Base-by-base conservation (phyloP, 306 rosid species). In the Hippophae tibetana region DNA sequence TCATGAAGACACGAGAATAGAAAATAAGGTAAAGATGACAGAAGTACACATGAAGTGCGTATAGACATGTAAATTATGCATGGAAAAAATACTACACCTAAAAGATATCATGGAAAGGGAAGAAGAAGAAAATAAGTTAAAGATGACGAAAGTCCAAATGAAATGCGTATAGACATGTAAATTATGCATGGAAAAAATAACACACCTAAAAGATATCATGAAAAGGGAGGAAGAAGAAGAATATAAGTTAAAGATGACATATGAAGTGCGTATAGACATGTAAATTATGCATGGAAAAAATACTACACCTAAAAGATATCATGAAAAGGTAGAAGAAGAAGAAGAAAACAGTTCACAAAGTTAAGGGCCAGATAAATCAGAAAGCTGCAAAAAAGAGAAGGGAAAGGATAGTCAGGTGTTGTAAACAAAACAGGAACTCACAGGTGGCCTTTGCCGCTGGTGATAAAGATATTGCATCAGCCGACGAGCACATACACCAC, bases 381-480 rank as follows among this genome's bases (percentile, higher is more conserved):
- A 43, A 50, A 43, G 11, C 1, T 7, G 14, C 7, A 6, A 14
- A 43, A 67, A 45, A 38, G 0, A 9, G 38, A 31, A 31, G 38
- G 1, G 38, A 31, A 31, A 31, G 38, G 38, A 31, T 31, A 31
- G 10, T 63, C 7, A 18, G 41, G 55, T 53, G 26, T 45, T 47
- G 18, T 42, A 60, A 62, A 52, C 64, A 58, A 64, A 47, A 53
- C 38, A 65, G 45, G 7, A 66, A 76, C 95, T 86, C 73, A 88
- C 99, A 13, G 60, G 51, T 45, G 90, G 95, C 1, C 99, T 80
- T 63, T 93, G 90, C 67, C 89, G 82, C 79, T 88, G 97, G 76
- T 88, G 99, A 74, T 88, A 93, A 25, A 93, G 75, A 69, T 88
- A 93, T 66, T 93, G 99, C 99, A 88, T 89, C 81, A 93, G 65